phyloP scores from a whole-genome alignment of 352 stramenopile species.

The Pythium scleroteichum region DNA sequence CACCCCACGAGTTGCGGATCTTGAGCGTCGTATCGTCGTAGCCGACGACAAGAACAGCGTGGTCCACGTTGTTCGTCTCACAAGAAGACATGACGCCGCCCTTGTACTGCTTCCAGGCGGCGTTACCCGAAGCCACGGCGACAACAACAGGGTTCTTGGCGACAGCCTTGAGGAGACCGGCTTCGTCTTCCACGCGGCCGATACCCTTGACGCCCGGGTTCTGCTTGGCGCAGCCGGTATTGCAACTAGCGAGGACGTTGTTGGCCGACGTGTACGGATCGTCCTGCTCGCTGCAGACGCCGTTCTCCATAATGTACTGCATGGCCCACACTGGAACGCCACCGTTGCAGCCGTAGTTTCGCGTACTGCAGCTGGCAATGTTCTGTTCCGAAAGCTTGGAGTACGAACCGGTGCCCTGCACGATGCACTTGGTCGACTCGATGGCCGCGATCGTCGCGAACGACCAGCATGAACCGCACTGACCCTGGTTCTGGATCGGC shows the following conservation, averaged over 20 bases:
- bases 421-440: constrained; percentile 89
- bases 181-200: constrained; percentile 36
- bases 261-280: constrained; percentile 73
- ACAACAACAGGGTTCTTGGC: constrained; percentile 93
- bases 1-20: constrained; percentile 98
- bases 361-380: constrained; percentile 89
- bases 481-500: constrained; percentile 10
- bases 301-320: constrained; percentile 88
- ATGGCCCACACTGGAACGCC: constrained; percentile 91
- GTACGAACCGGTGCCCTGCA: constrained; percentile 53
- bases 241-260: constrained; percentile 13
- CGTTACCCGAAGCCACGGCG: constrained; percentile 92
- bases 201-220: constrained; percentile 9
- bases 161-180: constrained; percentile 82
- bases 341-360: constrained; percentile 90
- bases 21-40: constrained; percentile 93
- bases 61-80: constrained; percentile 90
- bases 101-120: constrained; percentile 97
- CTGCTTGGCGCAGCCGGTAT: constrained; percentile 12
- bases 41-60: constrained; percentile 95
- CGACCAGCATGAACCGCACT: too few species aligned
- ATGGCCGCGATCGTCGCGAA: constrained; percentile 85
- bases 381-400: constrained; percentile 91
- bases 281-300: constrained; percentile 73
- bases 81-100: constrained; percentile 84